Conservation (phyloP, 352 stramenopile species). For the Pythium utonaiense region DNA sequence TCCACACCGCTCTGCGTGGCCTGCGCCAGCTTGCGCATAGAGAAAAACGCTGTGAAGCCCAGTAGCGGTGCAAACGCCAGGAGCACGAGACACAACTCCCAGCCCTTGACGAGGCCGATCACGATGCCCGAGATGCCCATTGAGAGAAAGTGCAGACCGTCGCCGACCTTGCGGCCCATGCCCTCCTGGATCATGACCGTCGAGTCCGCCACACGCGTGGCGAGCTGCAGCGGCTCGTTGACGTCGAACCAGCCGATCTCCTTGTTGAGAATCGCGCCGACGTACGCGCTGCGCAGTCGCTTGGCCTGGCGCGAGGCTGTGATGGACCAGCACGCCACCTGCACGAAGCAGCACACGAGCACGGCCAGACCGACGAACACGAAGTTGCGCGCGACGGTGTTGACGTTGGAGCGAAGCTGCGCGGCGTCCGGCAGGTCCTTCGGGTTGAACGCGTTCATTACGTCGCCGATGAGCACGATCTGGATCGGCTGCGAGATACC, state of each 20-base stretch:
- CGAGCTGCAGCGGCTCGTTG: constrained; percentile 28
- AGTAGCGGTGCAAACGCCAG: constrained; percentile 36
- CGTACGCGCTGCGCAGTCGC: constrained; percentile 28
- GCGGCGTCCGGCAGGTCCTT: constrained; percentile 18
- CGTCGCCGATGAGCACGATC: constrained; percentile 71
- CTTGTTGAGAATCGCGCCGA: constrained; percentile 24
- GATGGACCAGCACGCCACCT: constrained; percentile 61
- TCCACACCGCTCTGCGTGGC: constrained; percentile 26
- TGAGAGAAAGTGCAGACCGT: constrained; percentile 30
- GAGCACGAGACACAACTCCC: constrained; percentile 44
- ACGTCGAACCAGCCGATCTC: constrained; percentile 28
- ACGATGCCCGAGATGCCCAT: constrained; percentile 41
- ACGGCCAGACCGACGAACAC: constrained; percentile 48
- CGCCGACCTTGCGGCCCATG: constrained; percentile 35
- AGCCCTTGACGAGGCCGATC: constrained; percentile 39
- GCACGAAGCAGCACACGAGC: constrained; percentile 44
- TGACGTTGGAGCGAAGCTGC: constrained; percentile 35
- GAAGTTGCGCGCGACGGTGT: constrained; percentile 49
- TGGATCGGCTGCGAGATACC: constrained; percentile 62
- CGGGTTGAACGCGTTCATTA: constrained; percentile 74
- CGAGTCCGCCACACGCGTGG: constrained; percentile 30
- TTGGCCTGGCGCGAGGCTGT: constrained; percentile 34
- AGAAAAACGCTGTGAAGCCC: constrained; percentile 20
- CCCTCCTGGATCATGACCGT: constrained; percentile 33
- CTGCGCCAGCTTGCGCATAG: constrained; percentile 13